Percentiles rank a stretch among this genome's conserved stretches.
phyloP scores from a whole-genome alignment of 306 rosid genomes.

The Datisca glomerata region DNA sequence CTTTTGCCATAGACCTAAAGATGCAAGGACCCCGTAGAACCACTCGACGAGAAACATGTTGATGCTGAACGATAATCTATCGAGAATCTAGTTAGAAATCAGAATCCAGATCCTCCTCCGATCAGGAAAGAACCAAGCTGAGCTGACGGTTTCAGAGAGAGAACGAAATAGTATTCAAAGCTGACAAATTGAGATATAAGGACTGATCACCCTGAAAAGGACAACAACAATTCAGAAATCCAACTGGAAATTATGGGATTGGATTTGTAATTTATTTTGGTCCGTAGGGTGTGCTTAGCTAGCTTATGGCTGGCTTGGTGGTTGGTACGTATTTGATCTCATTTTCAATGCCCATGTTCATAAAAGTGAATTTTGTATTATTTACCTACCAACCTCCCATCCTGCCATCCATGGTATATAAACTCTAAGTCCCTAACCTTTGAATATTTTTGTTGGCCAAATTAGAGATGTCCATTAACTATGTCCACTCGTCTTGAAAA shows the following conservation, averaged over 20 bases:
- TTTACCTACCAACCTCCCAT: too few relatives aligned
- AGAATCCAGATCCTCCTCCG: too few relatives aligned
- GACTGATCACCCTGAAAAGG: not conserved
- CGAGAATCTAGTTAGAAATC: too few relatives aligned
- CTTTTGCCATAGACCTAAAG: constrained; percentile 91
- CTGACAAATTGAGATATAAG: constrained; percentile 4
- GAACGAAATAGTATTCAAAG: not conserved
- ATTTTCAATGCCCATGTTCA: not conserved
- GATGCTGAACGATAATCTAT: not conserved
- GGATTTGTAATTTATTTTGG: not conserved
- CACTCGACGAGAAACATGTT: constrained; percentile 72
- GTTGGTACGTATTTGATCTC: not conserved
- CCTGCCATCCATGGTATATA: too few relatives aligned
- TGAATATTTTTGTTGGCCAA: too few relatives aligned
- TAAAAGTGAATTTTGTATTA: too few relatives aligned
- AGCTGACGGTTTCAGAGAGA: not conserved
- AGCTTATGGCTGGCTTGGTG: not conserved
- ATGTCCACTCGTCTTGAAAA: too few relatives aligned
- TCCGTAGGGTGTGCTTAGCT: constrained; percentile 1
- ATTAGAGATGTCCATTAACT: too few relatives aligned
- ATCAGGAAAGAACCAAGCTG: constrained; percentile 12
- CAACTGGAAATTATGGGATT: constrained; percentile 1
- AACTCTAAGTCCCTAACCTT: too few relatives aligned
- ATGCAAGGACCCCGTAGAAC: constrained; percentile 85
- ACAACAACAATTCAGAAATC: constrained; percentile 6